phyloP scores from a whole-genome alignment of 768 basidiomycete species.

The Filobasidium floriforme region DNA sequence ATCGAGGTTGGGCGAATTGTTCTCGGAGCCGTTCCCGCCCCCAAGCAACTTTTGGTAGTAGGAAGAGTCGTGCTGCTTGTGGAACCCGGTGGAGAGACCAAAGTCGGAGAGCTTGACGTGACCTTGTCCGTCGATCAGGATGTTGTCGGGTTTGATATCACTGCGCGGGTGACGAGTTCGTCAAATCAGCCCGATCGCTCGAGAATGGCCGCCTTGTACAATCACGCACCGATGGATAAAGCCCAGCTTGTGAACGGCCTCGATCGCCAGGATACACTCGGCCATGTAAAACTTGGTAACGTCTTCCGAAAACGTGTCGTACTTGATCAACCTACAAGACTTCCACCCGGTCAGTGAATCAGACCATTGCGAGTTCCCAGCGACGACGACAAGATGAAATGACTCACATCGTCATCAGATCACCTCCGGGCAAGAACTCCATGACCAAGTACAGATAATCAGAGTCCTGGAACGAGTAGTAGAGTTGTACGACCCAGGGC shows the following conservation, averaged over 20 bases:
- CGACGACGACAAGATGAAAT: not conserved
- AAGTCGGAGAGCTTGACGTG: slow-evolving; percentile 98
- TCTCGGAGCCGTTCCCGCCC: slow-evolving; percentile 46
- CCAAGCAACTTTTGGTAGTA: slow-evolving; percentile 85
- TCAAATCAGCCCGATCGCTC: not conserved
- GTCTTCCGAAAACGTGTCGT: slow-evolving; percentile 97
- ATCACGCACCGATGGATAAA: slow-evolving; percentile 84
- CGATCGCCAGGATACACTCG: slow-evolving; percentile 95
- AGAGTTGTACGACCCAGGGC: slow-evolving; percentile 92
- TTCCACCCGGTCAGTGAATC: slow-evolving; percentile 9
- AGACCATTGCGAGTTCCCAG: not conserved
- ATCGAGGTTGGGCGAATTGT: slow-evolving; percentile 45
- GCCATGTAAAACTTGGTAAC: slow-evolving; percentile 98
- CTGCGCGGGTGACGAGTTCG: slow-evolving; percentile 48
- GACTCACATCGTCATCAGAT: slow-evolving; percentile 87
- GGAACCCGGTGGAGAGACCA: slow-evolving; percentile 97
- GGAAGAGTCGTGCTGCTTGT: slow-evolving; percentile 90
- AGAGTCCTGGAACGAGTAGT: slow-evolving; percentile 95
- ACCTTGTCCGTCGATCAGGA: slow-evolving; percentile 92
- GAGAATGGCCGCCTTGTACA: not conserved
- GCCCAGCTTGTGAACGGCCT: slow-evolving; percentile 91
- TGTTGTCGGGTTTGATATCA: slow-evolving; percentile 99
- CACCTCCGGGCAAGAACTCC: slow-evolving; percentile 98
- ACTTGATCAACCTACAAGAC: slow-evolving; percentile 67
- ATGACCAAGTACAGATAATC: slow-evolving; percentile 91